Percentiles rank a stretch among this genome's conserved stretches.
Conservation (phyloP, 306 rosid species). For the Cucurbita pepo region DNA sequence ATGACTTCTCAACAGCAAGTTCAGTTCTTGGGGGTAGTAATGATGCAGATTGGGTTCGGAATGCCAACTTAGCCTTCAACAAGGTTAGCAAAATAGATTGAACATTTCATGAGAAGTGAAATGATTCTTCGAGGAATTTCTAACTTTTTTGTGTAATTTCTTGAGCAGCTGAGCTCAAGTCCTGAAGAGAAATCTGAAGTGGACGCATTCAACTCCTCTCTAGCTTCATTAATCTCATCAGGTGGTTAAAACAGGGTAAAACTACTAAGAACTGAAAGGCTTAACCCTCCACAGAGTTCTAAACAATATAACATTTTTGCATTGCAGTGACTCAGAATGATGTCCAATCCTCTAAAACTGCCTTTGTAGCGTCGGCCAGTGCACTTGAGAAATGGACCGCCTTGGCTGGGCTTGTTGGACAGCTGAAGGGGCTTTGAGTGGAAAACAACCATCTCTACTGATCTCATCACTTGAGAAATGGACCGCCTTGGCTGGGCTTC, state of each 20-base stretch:
- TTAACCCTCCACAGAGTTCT: not conserved
- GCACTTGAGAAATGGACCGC: slow-evolving; percentile 93
- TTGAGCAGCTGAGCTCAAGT: slow-evolving; percentile 64
- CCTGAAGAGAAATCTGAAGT: slow-evolving; percentile 71
- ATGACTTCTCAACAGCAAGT: slow-evolving; percentile 58
- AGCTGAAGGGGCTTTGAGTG: slow-evolving; percentile 70
- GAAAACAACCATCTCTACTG: not conserved
- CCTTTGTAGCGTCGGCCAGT: slow-evolving; percentile 61
- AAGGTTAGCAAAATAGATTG: slow-evolving; percentile 28
- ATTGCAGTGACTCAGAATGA: slow-evolving; percentile 60
- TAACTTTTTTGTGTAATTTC: slow-evolving; percentile 8
- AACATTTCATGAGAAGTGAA: slow-evolving; percentile 1
- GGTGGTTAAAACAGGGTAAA: slow-evolving; percentile 20
- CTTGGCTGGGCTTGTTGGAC: slow-evolving; percentile 48
- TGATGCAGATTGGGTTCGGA: slow-evolving; percentile 61
- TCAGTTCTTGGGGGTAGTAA: slow-evolving; percentile 61
- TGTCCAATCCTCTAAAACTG: slow-evolving; percentile 66
- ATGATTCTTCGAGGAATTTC: slow-evolving; percentile 1
- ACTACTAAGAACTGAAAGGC: not conserved
- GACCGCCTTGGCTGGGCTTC: slow-evolving; percentile 66
- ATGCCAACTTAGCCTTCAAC: slow-evolving; percentile 63
- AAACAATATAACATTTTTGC: not conserved
- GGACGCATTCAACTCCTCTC: slow-evolving; percentile 66
- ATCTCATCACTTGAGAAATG: slow-evolving; percentile 61
- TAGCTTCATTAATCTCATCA: slow-evolving; percentile 66